phyloP scores from a whole-genome alignment of 148 eudicot species.

The Limonium bicolor region DNA sequence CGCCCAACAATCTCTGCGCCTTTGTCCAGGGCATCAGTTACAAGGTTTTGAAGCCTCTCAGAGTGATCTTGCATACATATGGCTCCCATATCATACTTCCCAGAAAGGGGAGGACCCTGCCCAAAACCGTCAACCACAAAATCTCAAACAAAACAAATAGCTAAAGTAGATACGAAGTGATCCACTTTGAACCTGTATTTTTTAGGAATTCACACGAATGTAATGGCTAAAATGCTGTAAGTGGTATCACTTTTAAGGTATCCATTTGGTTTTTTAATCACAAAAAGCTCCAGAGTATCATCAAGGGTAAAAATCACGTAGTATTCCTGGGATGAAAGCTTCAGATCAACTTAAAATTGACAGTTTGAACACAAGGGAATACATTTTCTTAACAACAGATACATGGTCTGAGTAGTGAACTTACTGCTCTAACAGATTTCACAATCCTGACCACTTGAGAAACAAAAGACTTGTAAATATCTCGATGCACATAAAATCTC shows the following conservation, averaged over 20 bases:
- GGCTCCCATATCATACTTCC: slow-evolving; percentile 97
- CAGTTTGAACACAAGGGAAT: too few relatives aligned
- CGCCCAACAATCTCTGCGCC: slow-evolving; percentile 90
- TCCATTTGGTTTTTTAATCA: too few relatives aligned
- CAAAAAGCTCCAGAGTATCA: too few relatives aligned
- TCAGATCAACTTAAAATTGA: too few relatives aligned
- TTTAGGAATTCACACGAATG: too few relatives aligned
- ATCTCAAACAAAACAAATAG: not conserved
- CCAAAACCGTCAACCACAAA: not conserved
- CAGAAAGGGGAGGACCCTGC: slow-evolving; percentile 93
- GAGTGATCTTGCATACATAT: slow-evolving; percentile 98
- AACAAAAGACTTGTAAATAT: slow-evolving; percentile 64
- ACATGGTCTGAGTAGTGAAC: too few relatives aligned
- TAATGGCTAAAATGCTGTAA: too few relatives aligned
- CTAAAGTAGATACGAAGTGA: not conserved
- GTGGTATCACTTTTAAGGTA: too few relatives aligned
- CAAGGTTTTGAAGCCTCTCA: slow-evolving; percentile 86
- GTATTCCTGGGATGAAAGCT: too few relatives aligned
- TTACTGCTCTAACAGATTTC: slow-evolving; percentile 87
- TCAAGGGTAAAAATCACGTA: too few relatives aligned
- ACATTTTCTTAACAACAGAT: too few relatives aligned
- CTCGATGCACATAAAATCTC: slow-evolving; percentile 87
- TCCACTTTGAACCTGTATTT: too few relatives aligned
- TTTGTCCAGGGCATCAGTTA: slow-evolving; percentile 87
- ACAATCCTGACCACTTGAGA: slow-evolving; percentile 87